Conservation (phyloP, 495 filamentous ascomycete genomes). For the Neurospora sp. region DNA sequence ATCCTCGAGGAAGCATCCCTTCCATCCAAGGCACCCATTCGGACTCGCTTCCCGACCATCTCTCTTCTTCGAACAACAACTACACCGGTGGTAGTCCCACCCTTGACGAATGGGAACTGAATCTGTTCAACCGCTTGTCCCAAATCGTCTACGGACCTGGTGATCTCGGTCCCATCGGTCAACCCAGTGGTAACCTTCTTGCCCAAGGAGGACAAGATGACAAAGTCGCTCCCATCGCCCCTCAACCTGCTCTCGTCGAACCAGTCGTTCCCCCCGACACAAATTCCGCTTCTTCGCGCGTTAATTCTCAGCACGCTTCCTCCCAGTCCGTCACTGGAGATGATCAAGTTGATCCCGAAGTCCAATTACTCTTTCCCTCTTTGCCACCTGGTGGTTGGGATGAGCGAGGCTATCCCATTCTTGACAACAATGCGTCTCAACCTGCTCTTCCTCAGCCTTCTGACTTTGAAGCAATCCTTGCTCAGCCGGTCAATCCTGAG, state of each 20-base stretch:
- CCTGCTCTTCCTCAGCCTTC: no score
- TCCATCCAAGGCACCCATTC: no score
- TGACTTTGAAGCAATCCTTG: no score
- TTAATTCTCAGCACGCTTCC: neutral
- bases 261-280: neutral
- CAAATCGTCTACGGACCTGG: neutral
- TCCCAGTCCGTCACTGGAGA: neutral
- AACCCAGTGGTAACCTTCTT: neutral
- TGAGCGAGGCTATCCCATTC: neutral
- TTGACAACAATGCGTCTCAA: no score
- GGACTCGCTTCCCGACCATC: no score
- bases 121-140: neutral
- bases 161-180: fast-evolving
- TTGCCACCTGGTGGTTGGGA: neutral
- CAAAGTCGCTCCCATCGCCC: neutral
- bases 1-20: no score
- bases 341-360: neutral
- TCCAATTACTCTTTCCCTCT: neutral
- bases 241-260: neutral
- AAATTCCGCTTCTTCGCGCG: neutral
- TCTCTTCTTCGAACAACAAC: no score
- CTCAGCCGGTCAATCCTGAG: no score
- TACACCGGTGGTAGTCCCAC: neutral
- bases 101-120: neutral
- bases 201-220: neutral